Evolutionary conservation across 2,329 filamentous ascomycete species (phyloP).

Genomic region (Fusarium coicis): DNA sequence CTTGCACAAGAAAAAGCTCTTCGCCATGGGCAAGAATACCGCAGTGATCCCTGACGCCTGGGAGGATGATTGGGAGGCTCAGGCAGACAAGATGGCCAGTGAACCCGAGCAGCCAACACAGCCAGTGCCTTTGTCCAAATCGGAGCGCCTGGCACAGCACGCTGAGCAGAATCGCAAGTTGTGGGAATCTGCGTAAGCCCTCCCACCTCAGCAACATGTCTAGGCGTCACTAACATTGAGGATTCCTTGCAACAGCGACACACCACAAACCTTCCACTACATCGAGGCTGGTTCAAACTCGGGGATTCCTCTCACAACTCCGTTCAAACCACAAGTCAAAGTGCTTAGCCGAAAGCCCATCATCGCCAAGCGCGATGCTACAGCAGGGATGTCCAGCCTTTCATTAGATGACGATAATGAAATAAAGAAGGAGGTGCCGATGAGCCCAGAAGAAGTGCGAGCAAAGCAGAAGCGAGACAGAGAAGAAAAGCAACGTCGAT

Average conservation of each 20-base stretch:
- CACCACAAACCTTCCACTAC: slow-evolving; percentile 79
- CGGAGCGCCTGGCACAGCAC: slow-evolving; percentile 83
- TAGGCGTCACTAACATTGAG: slow-evolving; percentile 8
- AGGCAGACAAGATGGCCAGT: slow-evolving; percentile 70
- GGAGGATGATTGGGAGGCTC: slow-evolving; percentile 89
- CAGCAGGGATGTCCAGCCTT: slow-evolving; percentile 59
- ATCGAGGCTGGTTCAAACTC: slow-evolving; percentile 69
- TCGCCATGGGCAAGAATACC: slow-evolving; percentile 58
- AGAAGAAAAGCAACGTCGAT: slow-evolving; percentile 90
- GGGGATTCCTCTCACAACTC: slow-evolving; percentile 66
- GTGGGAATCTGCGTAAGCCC: slow-evolving; percentile 85
- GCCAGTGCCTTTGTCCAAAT: slow-evolving; percentile 68
- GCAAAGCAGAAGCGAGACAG: slow-evolving; percentile 81
- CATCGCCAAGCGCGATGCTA: slow-evolving; percentile 67
- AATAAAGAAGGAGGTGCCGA: slow-evolving; percentile 69
- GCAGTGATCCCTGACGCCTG: slow-evolving; percentile 77
- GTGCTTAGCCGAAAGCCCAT: slow-evolving; percentile 85
- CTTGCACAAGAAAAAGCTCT: background rate
- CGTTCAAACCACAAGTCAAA: slow-evolving; percentile 84
- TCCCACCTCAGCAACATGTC: background rate
- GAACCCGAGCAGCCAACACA: slow-evolving; percentile 49
- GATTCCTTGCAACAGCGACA: slow-evolving; percentile 65
- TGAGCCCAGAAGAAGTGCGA: slow-evolving; percentile 80
- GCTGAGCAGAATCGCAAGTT: slow-evolving; percentile 84
- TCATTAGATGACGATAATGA: slow-evolving; percentile 66